Percentiles rank a stretch among this genome's conserved stretches.
Conservation (phyloP, 371 early-diverging fungal genomes). For the Batrachochytrium dendrobatidis region DNA sequence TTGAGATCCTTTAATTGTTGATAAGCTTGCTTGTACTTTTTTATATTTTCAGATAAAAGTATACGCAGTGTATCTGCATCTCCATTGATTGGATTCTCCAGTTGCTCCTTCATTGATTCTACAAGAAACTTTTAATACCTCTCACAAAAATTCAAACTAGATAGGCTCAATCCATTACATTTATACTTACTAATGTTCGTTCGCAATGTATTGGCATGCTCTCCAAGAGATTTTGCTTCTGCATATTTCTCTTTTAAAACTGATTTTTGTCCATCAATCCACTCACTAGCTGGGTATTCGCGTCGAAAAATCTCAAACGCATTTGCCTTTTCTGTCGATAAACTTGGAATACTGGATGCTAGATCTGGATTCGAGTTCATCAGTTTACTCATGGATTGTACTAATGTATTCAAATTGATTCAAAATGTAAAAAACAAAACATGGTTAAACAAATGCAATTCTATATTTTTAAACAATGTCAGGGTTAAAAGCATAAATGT, state of each 20-base stretch:
- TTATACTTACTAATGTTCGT: slow-evolving; percentile 32
- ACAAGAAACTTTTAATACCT: neutral
- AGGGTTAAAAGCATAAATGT: slow-evolving; percentile 1
- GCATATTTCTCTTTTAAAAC: slow-evolving; percentile 42
- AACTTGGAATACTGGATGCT: slow-evolving; percentile 19
- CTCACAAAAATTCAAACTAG: neutral
- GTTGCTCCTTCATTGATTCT: slow-evolving; percentile 15
- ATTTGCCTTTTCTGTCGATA: slow-evolving; percentile 39
- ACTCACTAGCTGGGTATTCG: slow-evolving; percentile 35
- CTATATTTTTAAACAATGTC: slow-evolving; percentile 6
- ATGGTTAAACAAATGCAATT: too few species aligned
- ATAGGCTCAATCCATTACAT: neutral
- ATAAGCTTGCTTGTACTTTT: slow-evolving; percentile 37
- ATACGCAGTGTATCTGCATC: neutral
- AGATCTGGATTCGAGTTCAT: slow-evolving; percentile 9
- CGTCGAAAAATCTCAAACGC: slow-evolving; percentile 42
- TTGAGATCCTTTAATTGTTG: slow-evolving; percentile 42
- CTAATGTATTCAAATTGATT: neutral
- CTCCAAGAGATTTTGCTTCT: slow-evolving; percentile 43
- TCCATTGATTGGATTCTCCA: neutral
- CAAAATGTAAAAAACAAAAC: slow-evolving; percentile 2
- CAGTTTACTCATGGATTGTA: neutral
- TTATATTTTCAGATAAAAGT: neutral
- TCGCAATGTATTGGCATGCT: slow-evolving; percentile 31
- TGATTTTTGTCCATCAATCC: slow-evolving; percentile 46